Evolutionary conservation across 2,329 filamentous ascomycete species (phyloP).

Genomic region (Hymenotorrendiella dingleyae): DNA sequence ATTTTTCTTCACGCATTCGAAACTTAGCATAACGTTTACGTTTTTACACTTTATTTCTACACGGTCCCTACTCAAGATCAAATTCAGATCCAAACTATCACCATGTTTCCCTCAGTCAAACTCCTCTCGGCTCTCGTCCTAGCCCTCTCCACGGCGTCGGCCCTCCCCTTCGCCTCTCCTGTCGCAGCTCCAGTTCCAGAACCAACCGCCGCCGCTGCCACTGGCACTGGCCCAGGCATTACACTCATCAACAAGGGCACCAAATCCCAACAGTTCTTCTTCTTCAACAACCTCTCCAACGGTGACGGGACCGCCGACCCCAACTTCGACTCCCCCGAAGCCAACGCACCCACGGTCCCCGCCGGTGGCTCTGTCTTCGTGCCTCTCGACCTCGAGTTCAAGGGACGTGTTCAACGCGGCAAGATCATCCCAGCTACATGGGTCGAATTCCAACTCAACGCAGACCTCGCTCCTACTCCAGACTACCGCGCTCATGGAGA

Average conservation of each 20-base stretch:
- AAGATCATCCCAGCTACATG: conserved; percentile 34
- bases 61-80: too few relatives aligned
- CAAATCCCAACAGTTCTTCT: conserved; percentile 32
- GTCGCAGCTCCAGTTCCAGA: too few relatives aligned
- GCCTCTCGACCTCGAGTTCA: conserved; percentile 30
- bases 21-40: too few relatives aligned
- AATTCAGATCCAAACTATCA: not conserved
- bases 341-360: conserved; percentile 26
- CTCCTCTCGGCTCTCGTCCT: not conserved
- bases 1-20: too few relatives aligned
- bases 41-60: too few relatives aligned
- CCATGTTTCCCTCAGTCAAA: conserved; percentile 3
- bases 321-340: conserved; percentile 34
- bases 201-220: too few relatives aligned
- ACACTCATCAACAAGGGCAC: conserved; percentile 33
- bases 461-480: not conserved
- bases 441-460: conserved; percentile 35
- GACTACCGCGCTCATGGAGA: conserved; percentile 35
- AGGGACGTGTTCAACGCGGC: conserved; percentile 37
- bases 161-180: not conserved
- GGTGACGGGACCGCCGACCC: conserved; percentile 34
- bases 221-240: conserved; percentile 32
- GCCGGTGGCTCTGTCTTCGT: conserved; percentile 31
- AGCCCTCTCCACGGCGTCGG: not conserved
- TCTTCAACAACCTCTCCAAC: conserved; percentile 39